Base-by-base conservation (phyloP, 2,329 filamentous ascomycete genomes). In the Alternaria sp. region DNA sequence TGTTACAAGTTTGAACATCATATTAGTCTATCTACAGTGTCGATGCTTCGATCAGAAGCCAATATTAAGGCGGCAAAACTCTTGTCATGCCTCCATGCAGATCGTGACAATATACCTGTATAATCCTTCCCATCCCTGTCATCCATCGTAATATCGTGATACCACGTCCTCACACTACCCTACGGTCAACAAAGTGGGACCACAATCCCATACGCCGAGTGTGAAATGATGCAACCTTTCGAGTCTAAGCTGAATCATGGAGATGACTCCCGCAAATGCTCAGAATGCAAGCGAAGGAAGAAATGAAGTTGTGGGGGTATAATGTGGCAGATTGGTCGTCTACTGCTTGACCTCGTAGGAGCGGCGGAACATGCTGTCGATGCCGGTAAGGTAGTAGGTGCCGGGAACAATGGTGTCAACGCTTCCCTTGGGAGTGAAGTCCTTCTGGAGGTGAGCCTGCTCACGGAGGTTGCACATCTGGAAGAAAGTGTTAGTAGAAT, bases 401-500 rank as follows among this genome's bases (percentile, higher is more conserved):
- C 82, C 82, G 4, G 82, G 78, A 62, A 81, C 73, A 41, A 85
- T 75, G 53, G 75, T 79, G 34, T 84, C 82, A 36, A 74, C 67
- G 63, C 72, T 79, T 62, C 83, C 83, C 54, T 72, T 67, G 27
- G 83, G 83, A 59, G 75, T 80, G 76, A 81, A 85, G 70, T 80
- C 76, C 76, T 82, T 83, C 79, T 85, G 79, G 59, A 85, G 70
- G 64, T 85, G 83, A 50, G 83, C 83, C 63, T 80, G 77, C 77
- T 84, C 82, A 57, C 83, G 80, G 56, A 85, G 78, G 70, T 82
- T 82, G 80, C 83, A 85, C 81, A 84, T 83, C 81, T 84, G 53
- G 8, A 12, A 28, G 40, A 14, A 34, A 20, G 49, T 6, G 54
- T 80, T 64, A 80, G 75, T 67, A 53, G 68, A 22, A 48, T 57